phyloP scores from a whole-genome alignment of 2,329 filamentous ascomycete species.

The Cercospora nicotianae region DNA sequence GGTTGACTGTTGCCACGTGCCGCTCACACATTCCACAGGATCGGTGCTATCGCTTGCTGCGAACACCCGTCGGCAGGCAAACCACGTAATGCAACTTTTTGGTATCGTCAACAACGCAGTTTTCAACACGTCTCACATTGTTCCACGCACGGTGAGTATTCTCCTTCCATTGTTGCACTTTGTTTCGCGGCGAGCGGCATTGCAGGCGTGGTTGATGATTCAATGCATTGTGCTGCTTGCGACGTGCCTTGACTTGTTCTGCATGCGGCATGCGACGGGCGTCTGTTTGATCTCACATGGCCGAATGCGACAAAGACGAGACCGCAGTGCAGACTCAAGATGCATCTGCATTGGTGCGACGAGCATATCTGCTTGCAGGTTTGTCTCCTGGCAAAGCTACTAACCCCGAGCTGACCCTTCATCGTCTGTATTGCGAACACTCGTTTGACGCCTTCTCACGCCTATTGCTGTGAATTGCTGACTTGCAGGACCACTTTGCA shows the following conservation, averaged over 20 bases:
- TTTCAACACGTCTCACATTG: neutral
- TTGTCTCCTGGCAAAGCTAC: conserved; percentile 15
- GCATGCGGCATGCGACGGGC: conserved; percentile 19
- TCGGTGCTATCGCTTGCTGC: conserved; percentile 14
- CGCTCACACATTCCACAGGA: conserved; percentile 19
- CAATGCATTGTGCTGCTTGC: conserved; percentile 30
- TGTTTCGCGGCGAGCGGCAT: neutral
- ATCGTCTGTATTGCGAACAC: neutral
- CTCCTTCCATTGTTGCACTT: neutral
- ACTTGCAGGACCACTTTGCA: neutral
- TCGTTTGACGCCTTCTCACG: neutral
- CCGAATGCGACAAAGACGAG: conserved; percentile 29
- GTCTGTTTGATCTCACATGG: conserved; percentile 12
- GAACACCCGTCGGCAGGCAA: conserved; percentile 20
- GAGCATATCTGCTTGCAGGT: conserved; percentile 20
- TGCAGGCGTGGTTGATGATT: neutral
- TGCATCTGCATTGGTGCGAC: conserved; percentile 25
- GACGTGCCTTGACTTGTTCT: conserved; percentile 18
- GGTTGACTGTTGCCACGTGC: conserved; percentile 27
- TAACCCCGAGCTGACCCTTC: neutral
- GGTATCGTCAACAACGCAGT: conserved; percentile 1
- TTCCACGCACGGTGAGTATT: neutral
- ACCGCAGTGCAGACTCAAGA: conserved; percentile 18
- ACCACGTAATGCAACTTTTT: conserved; percentile 12
- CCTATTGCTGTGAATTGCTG: neutral